A percentile compares a stretch with the other conserved stretches of the same genome.
These are phyloP conservation scores for Misopates orontium DNA, from an alignment of 257 asterid species.

Conservation along the genomic window DNA sequence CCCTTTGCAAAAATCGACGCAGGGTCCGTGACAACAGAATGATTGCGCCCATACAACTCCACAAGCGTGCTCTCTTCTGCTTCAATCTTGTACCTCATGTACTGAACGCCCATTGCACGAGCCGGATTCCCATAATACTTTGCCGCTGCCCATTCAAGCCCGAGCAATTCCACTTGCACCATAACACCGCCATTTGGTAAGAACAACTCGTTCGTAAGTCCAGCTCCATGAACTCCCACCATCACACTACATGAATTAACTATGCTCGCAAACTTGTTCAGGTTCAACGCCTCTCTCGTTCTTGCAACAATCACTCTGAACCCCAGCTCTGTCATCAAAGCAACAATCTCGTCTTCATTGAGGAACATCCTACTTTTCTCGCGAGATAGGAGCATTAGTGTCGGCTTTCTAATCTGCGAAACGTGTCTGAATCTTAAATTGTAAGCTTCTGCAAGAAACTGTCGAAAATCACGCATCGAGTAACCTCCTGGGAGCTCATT, in stretches of 20 bases:
- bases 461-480: constrained; percentile 43
- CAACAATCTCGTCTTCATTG: constrained; percentile 48
- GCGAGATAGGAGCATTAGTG: constrained; percentile 44
- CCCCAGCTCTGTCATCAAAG: constrained; percentile 45
- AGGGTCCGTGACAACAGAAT: constrained; percentile 46
- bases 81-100: constrained; percentile 53
- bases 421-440: constrained; percentile 30
- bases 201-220: constrained; percentile 57
- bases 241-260: constrained; percentile 53
- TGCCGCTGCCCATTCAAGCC: constrained; percentile 46
- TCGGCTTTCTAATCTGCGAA: constrained; percentile 35
- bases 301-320: constrained; percentile 42
- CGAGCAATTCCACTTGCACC: constrained; percentile 49
- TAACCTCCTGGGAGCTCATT: constrained; percentile 37
- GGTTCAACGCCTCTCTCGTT: constrained; percentile 25
- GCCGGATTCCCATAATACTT: constrained; percentile 51
- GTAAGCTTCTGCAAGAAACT: constrained; percentile 38
- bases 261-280: constrained; percentile 29
- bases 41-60: constrained; percentile 36
- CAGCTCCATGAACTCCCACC: constrained; percentile 70
- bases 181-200: constrained; percentile 47
- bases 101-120: constrained; percentile 38
- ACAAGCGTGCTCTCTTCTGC: constrained; percentile 58
- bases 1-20: constrained; percentile 39
- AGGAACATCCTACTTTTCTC: constrained; percentile 39